A percentile compares a stretch with the other conserved stretches of the same genome.
Evolutionary conservation across 768 basidiomycete genomes (phyloP).

Genomic region (Boletus pseudopeckii): DNA sequence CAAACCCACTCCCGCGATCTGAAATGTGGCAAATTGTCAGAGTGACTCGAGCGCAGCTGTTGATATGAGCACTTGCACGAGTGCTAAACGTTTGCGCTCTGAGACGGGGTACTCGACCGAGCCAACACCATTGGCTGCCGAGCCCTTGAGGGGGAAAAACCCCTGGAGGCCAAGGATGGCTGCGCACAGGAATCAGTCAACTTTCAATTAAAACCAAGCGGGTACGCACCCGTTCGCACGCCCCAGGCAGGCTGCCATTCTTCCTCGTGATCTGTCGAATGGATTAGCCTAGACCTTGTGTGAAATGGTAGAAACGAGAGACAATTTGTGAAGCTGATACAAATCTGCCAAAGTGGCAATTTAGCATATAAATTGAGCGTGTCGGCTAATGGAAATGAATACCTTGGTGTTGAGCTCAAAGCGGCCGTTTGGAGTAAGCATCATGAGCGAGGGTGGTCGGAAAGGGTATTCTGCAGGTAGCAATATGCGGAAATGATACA

Average conservation of each 20-base stretch:
- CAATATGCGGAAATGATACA: conserved; percentile 93
- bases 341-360: conserved; percentile 53
- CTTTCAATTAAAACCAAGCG: conserved; percentile 10
- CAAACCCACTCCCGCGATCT: conserved; percentile 84
- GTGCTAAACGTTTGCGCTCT: conserved; percentile 77
- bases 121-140: conserved; percentile 83
- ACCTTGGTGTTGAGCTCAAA: conserved; percentile 97
- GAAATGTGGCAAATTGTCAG: conserved; percentile 12
- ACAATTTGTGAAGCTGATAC: conserved; percentile 92
- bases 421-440: conserved; percentile 95
- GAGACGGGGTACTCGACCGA: conserved; percentile 73
- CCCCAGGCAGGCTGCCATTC: conserved; percentile 99
- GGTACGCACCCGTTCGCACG: conserved; percentile 75
- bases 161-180: conserved; percentile 88
- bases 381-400: conserved; percentile 21
- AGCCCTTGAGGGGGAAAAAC: conserved; percentile 86
- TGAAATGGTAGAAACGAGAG: conserved; percentile 31
- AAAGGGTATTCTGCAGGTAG: conserved; percentile 95
- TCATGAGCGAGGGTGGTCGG: conserved; percentile 91
- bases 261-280: conserved; percentile 79
- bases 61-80: conserved; percentile 49
- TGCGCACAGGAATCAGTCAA: conserved; percentile 28
- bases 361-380: conserved; percentile 11
- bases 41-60: neutral
- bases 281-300: conserved; percentile 28